Evolutionary conservation across 345 rosid species (phyloP), one percentile per base, ranked within the genome.

Genomic region (Ricinus communis): DNA sequence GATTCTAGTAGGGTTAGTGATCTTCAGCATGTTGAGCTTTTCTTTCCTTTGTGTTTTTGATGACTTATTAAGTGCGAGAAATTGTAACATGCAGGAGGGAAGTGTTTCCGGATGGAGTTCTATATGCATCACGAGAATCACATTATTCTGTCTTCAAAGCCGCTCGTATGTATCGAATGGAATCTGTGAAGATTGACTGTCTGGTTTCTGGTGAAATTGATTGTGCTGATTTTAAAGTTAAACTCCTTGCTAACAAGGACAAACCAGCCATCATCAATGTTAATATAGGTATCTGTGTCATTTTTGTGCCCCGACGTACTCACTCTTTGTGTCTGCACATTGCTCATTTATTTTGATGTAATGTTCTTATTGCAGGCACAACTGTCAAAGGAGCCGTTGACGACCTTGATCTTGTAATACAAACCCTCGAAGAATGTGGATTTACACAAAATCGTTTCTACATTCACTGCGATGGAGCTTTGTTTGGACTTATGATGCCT

Each of bases 401-500:
- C 83, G 99, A 95, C 79, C 96, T 95, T 57, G 99, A 92, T 74
- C 90, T 85, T 79, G 97, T 95, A 15, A 95, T 95, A 70, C 73
- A 85, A 74, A 95, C 96, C 38, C 97, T 95, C 47, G 88, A 90
- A 84, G 97, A 92, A 55, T 67, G 85, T 85, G 97, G 97, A 25
- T 89, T 92, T 72, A 74, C 86, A 0, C 89, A 83, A 13, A 89
- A 95, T 75, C 77, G 86, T 43, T 95, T 95, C 73, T 95, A 95
- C 85, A 95, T 95, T 82, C 97, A 92, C 68, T 95, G 99, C 57
- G 97, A 95, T 71, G 97, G 99, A 71, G 99, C 99, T 79, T 55
- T 95, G 58, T 95, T 95, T 76, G 99, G 99, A 70, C 97, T 95
- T 33, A 95, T 95, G 99, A 89, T 95, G 90, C 99, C 97, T 68